These are phyloP conservation scores for Coemansia aciculifera DNA, from an alignment of 192 early-diverging fungal genomes.

Conservation along the genomic window DNA sequence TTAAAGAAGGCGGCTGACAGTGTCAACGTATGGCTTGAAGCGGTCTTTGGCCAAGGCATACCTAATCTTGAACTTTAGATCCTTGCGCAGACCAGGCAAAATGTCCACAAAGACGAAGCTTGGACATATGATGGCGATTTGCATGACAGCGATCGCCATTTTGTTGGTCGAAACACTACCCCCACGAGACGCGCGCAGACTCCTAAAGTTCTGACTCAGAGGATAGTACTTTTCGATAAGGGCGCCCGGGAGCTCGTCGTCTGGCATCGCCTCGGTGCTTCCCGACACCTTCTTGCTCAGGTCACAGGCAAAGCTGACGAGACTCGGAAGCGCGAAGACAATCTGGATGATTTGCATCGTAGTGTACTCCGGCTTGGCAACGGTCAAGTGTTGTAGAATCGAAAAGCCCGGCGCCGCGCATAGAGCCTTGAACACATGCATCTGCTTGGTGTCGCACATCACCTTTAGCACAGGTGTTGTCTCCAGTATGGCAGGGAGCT, in stretches of 20 bases:
- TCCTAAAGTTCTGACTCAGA: background rate
- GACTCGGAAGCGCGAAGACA: background rate
- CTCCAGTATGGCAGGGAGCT: background rate
- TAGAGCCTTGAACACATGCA: background rate
- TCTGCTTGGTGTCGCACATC: background rate
- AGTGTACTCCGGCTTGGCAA: background rate
- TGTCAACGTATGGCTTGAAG: background rate
- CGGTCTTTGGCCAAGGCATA: background rate
- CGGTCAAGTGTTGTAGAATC: background rate
- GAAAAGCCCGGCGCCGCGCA: background rate
- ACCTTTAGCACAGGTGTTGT: background rate
- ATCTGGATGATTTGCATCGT: background rate
- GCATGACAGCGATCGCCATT: background rate
- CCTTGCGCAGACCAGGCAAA: background rate
- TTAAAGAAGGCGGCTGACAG: background rate
- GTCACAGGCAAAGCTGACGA: background rate
- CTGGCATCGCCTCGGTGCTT: background rate
- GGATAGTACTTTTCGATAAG: slow-evolving; percentile 1
- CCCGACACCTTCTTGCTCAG: background rate
- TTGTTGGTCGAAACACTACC: background rate
- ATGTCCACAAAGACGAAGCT: background rate
- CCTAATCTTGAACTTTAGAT: background rate
- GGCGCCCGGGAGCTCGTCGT: background rate
- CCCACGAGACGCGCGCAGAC: background rate
- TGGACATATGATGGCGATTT: background rate